Percentiles rank a stretch among this genome's conserved stretches.
These are phyloP conservation scores for Lachancea dasiensis DNA, from an alignment of 805 yeast species.

Conservation along the genomic window DNA sequence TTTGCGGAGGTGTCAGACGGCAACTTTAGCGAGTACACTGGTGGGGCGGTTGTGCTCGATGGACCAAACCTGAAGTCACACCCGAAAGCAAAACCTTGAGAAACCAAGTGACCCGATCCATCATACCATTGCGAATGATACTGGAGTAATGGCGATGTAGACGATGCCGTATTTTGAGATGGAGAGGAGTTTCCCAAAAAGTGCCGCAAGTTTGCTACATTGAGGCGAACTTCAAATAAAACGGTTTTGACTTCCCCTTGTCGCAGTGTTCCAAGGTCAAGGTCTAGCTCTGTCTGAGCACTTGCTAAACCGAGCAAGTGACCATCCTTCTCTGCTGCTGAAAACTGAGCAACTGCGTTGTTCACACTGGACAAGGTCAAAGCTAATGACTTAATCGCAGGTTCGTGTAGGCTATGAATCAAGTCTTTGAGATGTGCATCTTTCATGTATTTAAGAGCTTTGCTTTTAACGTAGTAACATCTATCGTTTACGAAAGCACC, in stretches of 20 bases:
- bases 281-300: conserved; percentile 1
- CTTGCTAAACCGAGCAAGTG: neutral
- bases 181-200: neutral
- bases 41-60: neutral
- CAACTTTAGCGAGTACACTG: neutral
- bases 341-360: conserved; percentile 4
- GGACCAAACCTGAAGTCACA: conserved; percentile 7
- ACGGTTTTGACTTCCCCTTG: conserved; percentile 9
- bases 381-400: neutral
- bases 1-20: neutral
- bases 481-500: conserved; percentile 3
- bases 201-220: conserved; percentile 5
- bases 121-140: conserved; percentile 5
- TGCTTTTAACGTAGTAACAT: conserved; percentile 3
- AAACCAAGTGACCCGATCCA: neutral
- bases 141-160: conserved; percentile 3
- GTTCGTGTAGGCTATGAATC: neutral
- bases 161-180: conserved; percentile 1
- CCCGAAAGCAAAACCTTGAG: conserved; percentile 5
- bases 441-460: conserved; percentile 1
- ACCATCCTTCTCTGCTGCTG: conserved; percentile 9
- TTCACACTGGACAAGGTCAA: conserved; percentile 5
- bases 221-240: conserved; percentile 6
- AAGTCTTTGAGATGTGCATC: neutral
- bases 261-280: conserved; percentile 5